Base-by-base conservation (phyloP, 768 basidiomycete species). In the Lactifluus hygrophoroides region DNA sequence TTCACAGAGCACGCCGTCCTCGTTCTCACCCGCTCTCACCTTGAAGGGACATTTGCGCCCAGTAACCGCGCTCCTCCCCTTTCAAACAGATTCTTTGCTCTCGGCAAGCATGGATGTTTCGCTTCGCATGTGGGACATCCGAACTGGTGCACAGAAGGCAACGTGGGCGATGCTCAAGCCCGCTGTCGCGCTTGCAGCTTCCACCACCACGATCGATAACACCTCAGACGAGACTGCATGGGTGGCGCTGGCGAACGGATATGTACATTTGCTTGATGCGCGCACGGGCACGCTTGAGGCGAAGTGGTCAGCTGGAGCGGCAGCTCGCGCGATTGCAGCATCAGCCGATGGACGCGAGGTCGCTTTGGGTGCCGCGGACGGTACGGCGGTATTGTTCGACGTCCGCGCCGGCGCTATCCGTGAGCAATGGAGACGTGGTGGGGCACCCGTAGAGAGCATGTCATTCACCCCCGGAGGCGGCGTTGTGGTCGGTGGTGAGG, bases 401-500 rank as follows among this genome's bases (percentile, higher is more conserved):
- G 57, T 60, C 14, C 57, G 43, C 37, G 38, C 37, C 17, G 51
- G 43, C 44, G 1, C 44, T 32, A 10, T 44, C n/a, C 43, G 61
- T 13, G n/a, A 46, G 37, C 53, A 35, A n/a, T 64, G 64, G 64
- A 51, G 42, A 49, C 61, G 64, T 19, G 32, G 44, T 23, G 54
- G 51, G 5, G 61, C 49, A 23, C 35, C 47, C n/a, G 30, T 63
- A 40, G 57, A 56, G 28, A 43, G 46, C n/a, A 38, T 56, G 8
- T 51, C 61, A 5, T 51, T 57, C 34, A 54, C 43, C 27, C 38
- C 40, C 13, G 45, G 38, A 13, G 52, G 52, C 16, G 44, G 53
- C 40, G 42, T 64, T 37, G 47, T 63, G 16, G 46, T 64, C 11
- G 64, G 61, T 6, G 62, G 64, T 3, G 64, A 63, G 37, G 64